phyloP scores from a whole-genome alignment of 495 filamentous ascomycete species.

The Penicillium fimorum region DNA sequence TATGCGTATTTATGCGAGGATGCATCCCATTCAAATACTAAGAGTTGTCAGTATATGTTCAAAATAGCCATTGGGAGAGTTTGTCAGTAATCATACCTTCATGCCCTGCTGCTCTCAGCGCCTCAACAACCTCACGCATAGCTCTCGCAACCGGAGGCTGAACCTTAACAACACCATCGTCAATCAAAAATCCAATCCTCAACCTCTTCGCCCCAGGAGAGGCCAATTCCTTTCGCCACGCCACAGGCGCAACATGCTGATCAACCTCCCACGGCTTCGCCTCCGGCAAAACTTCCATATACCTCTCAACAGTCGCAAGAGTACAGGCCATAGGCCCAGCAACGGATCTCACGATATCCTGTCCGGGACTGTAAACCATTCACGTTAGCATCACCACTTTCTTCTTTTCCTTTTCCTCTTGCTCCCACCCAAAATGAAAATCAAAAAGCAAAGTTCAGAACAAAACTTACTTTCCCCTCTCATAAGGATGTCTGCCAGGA shows the following conservation, averaged over 20 bases:
- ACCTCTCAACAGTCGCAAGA: constrained; percentile 29
- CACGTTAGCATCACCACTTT: background rate
- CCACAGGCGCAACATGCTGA: constrained; percentile 40
- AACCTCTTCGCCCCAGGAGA: constrained; percentile 31
- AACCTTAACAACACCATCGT: constrained; percentile 54
- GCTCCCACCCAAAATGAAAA: background rate
- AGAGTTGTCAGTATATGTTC: background rate
- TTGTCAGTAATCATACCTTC: constrained; percentile 33
- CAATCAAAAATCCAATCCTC: constrained; percentile 51
- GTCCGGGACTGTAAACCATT: constrained; percentile 21
- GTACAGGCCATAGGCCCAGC: constrained; percentile 31
- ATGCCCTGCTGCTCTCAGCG: constrained; percentile 44
- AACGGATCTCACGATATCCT: constrained; percentile 34
- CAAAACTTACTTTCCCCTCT: constrained; percentile 41
- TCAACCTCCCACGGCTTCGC: constrained; percentile 32
- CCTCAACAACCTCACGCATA: constrained; percentile 40
- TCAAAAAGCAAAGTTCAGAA: background rate
- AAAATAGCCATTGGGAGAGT: background rate
- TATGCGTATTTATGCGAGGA: constrained; percentile 33
- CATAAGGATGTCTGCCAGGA: constrained; percentile 53
- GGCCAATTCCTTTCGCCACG: constrained; percentile 41
- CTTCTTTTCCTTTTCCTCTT: no score
- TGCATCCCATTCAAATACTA: constrained; percentile 49
- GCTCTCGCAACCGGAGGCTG: constrained; percentile 53
- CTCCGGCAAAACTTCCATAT: constrained; percentile 31